Evolutionary conservation across 2,329 filamentous ascomycete species (phyloP).

Genomic region (Xenosphaeropsis pyriputrescens): DNA sequence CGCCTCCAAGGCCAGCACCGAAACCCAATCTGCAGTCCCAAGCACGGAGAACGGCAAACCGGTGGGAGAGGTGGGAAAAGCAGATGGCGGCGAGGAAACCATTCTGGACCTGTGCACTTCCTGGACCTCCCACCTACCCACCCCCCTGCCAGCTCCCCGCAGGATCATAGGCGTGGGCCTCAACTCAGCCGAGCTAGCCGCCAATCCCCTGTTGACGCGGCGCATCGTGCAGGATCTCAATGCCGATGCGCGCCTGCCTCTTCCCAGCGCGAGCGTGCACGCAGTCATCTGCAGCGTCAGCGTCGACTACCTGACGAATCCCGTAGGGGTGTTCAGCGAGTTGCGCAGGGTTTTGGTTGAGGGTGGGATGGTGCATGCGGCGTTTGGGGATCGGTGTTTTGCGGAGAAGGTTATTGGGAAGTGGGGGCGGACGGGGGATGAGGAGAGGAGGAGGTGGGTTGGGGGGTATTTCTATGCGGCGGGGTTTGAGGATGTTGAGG

Average conservation of each 20-base stretch:
- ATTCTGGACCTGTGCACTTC: constrained; percentile 20
- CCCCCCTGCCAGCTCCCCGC: no score
- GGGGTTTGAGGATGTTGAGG: constrained; percentile 35
- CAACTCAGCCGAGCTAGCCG: constrained; percentile 27
- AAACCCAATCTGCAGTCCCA: no score
- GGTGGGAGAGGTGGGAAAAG: constrained; percentile 8
- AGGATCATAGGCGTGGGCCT: constrained; percentile 30
- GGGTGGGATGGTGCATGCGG: constrained; percentile 31
- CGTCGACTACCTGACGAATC: constrained; percentile 33
- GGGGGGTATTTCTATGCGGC: constrained; percentile 30
- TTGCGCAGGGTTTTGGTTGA: constrained; percentile 22
- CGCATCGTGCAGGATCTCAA: constrained; percentile 29
- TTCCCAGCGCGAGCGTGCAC: constrained; percentile 22
- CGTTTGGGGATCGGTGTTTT: constrained; percentile 35
- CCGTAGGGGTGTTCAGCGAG: constrained; percentile 26
- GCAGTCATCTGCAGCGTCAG: constrained; percentile 33
- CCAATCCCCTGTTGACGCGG: constrained; percentile 21
- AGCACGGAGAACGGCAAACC: no score
- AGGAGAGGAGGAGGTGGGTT: constrained; percentile 30
- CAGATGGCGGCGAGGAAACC: constrained; percentile 27
- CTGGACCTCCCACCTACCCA: no score
- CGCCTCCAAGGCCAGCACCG: constrained; percentile 24
- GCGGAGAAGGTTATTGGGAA: constrained; percentile 32
- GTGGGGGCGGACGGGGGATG: constrained; percentile 29
- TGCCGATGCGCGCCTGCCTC: no score